Evolutionary conservation across 371 early-diverging fungal species (phyloP), one percentile per base, ranked within the genome.

Genomic region (Capillidium rhysosporum): DNA sequence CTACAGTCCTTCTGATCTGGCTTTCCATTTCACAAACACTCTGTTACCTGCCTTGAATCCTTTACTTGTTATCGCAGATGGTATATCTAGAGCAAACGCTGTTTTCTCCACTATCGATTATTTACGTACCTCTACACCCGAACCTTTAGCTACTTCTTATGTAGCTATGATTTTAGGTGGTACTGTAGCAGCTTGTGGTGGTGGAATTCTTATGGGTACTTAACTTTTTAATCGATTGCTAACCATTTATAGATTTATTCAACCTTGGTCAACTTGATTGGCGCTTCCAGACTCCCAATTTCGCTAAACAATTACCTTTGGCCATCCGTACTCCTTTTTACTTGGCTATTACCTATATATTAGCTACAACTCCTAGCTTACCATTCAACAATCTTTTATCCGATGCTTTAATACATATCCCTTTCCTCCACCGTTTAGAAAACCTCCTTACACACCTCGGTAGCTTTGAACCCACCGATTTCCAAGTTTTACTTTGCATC

Each of bases 121-220:
- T 18, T 2, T 52, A 34, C 20, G 43, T 9, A 9, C 12, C 21
- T 23, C 18, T 12, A 41, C 5, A 16, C 41, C 38, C 25, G 23
- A 16, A 40, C 40, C 38, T 23, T 25, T 52, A 20, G 40, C 26
- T 29, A 40, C 18, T n/a, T 52, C 52, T 18, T 52, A 52, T 52
- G 52, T 52, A 14, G 52, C 52, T 25, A 34, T 43, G 52, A 23
- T 52, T 40, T 5, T 52, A 8, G 39, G 52, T n/a, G 52, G 52
- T 38, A 52, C 52, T 3, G 16, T 52, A 21, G 52, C 40, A 20
- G 9, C 52, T 23, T 52, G 52, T 52, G 52, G 52, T 5, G 52
- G 52, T 52, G 52, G 41, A 9, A 40, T 52, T 8, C 3, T 52
- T 5, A 41, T 23, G 20, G 52, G 52, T 52, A 52, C 39, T 25